Base-by-base conservation (phyloP, 257 asterid species). In the Jacaranda copaia region DNA sequence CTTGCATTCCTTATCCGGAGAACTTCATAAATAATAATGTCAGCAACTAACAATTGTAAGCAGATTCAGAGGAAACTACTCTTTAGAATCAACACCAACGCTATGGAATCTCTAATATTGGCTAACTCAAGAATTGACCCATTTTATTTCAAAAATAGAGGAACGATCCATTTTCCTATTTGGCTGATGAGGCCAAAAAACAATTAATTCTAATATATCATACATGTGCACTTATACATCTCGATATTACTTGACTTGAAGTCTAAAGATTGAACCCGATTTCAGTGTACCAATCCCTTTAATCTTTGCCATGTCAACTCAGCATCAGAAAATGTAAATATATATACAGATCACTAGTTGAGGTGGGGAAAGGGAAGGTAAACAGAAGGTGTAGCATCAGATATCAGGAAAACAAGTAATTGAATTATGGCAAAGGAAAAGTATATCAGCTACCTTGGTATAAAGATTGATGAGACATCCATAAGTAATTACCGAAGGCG, bases 401-500 rank as follows among this genome's bases (percentile, higher is more conserved):
- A 79, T 57, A 40, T 20, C 51, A 66, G 32, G 45, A 25, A 73
- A 68, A 80, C 73, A 55, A 55, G 45, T 59, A 72, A 38, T 3
- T 59, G 61, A 77, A 46, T 15, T 36, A 32, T 8, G 51, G 76
- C 70, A 43, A 68, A 72, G 59, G 39, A 67, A 18, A 65, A 72
- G n/a, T 15, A 53, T 58, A 60, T 18, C 39, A 67, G 81, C 51
- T 87, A 95, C 99, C 99, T 96, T 96, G 79, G 85, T 87, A 83
- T 90, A 89, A 65, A 91, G 92, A 85, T 96, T 96, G 74, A 96
- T 90, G 82, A 93, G 97, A 70, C 99, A 96, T 77, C 99, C 99
- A 68, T 89, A 93, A 77, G 94, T 96, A 86, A 93, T 64, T 59
- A 96, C 81, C 19, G 97, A 89, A 82, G 99, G 97, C 49, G 88